Conservation (phyloP, 208 protist genomes). For the Trypanosoma boissoni region DNA sequence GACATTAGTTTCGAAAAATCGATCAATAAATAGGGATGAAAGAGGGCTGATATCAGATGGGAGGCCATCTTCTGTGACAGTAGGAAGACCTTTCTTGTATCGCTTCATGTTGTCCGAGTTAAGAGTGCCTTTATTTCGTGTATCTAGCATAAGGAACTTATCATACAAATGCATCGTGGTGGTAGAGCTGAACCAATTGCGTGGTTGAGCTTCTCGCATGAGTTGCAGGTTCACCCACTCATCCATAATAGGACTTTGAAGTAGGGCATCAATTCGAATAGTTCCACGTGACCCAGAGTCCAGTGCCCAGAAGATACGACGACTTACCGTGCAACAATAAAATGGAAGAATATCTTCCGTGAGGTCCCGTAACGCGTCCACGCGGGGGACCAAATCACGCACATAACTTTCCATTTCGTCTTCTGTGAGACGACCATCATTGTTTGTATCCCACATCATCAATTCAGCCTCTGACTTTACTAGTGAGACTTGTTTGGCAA, state of each 20-base stretch:
- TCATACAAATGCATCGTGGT: slow-evolving; percentile 82
- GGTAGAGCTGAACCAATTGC: slow-evolving; percentile 76
- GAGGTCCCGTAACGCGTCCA: slow-evolving; percentile 62
- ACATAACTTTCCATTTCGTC: slow-evolving; percentile 90
- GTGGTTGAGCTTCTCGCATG: slow-evolving; percentile 67
- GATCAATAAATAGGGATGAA: slow-evolving; percentile 82
- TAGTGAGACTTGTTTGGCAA: slow-evolving; percentile 80
- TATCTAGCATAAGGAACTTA: slow-evolving; percentile 87
- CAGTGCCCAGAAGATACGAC: slow-evolving; percentile 90
- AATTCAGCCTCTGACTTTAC: slow-evolving; percentile 84
- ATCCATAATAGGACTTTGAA: slow-evolving; percentile 78
- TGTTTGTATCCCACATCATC: slow-evolving; percentile 82
- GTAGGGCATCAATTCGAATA: slow-evolving; percentile 75
- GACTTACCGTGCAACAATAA: slow-evolving; percentile 88
- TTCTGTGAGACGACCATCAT: slow-evolving; percentile 81
- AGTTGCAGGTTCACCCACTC: slow-evolving; percentile 89
- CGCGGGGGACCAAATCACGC: slow-evolving; percentile 61
- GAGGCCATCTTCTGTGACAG: slow-evolving; percentile 78
- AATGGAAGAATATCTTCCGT: slow-evolving; percentile 68
- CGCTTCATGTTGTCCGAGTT: slow-evolving; percentile 67
- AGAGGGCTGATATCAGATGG: slow-evolving; percentile 71
- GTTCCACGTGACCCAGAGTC: slow-evolving; percentile 67
- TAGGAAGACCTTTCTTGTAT: slow-evolving; percentile 88
- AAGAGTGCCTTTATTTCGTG: slow-evolving; percentile 79
- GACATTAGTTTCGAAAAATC: slow-evolving; percentile 89